Evolutionary conservation across 192 early-diverging fungal species (phyloP), one percentile per base, ranked within the genome.

Genomic region (Linnemannia elongata): DNA sequence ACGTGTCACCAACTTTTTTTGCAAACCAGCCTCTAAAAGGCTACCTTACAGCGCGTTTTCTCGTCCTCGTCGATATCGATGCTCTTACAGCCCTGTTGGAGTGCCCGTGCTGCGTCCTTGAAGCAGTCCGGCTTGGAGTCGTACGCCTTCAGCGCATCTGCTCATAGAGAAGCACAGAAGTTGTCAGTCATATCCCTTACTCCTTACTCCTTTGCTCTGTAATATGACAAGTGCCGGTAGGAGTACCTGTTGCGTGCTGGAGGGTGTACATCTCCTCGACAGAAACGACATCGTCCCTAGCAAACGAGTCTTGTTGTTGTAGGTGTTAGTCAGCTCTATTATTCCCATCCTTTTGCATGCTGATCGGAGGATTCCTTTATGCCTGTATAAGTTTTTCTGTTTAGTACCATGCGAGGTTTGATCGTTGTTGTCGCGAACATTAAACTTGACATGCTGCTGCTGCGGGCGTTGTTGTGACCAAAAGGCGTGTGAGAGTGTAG

Each of bases 51-150:
- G 74, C 70, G 72, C 6, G 82, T 89, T 60, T 89, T 88, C 68
- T 88, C 77, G 22, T 82, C 69, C 45, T 87, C 85, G 35, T 80
- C 74, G n/a, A 82, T 52, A 47, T 89, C 77, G 38, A 88, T 79
- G 22, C 57, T 72, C 63, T 73, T 89, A 69, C 89, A 89, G n/a
- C 79, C 86, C 36, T 89, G 66, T 44, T 55, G 78, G 68, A 89
- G 57, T 6, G 70, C 52, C 4, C 68, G 45, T 0, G 86, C 80
- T 6, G 89, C 89, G 5, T 83, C 57, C 74, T 85, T 89, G 69
- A 89, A 89, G 69, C 89, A 89, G 52, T 77, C 66, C 1, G 81
- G 78, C 71, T 73, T 83, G 70, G 80, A 54, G 4, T 89, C 86
- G 41, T 83, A 89, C 15, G 83, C 78, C 35, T 71, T 75, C 44